Evolutionary conservation across 176 grass and related monocot genomes (phyloP).

Genomic region (Musa beccarii): DNA sequence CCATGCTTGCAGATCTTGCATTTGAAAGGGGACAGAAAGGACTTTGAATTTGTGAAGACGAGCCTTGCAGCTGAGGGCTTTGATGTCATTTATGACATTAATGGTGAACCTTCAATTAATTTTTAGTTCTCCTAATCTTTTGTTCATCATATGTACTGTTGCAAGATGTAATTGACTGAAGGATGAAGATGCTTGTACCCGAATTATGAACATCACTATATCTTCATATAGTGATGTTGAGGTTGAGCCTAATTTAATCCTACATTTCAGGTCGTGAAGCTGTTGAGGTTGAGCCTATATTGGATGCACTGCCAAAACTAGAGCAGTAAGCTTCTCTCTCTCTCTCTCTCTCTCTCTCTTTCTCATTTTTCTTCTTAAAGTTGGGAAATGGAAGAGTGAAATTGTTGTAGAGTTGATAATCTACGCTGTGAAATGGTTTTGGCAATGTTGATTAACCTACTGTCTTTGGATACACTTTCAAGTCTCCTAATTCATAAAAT

Average conservation of each 20-base stretch:
- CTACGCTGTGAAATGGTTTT: no score
- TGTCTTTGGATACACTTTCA: no score
- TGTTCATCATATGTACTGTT: neutral
- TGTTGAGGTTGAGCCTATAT: constrained; percentile 56
- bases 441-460: no score
- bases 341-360: neutral
- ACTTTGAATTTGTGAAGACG: constrained; percentile 91
- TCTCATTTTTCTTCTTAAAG: neutral
- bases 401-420: neutral
- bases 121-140: neutral
- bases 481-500: no score
- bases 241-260: neutral
- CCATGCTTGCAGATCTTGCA: constrained; percentile 49
- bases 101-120: constrained; percentile 32
- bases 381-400: neutral
- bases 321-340: constrained; percentile 57
- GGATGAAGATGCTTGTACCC: no score
- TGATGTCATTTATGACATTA: constrained; percentile 89
- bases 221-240: no score
- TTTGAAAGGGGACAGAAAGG: constrained; percentile 85
- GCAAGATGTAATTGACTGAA: neutral
- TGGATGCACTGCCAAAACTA: constrained; percentile 78
- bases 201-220: neutral
- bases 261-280: constrained; percentile 70
- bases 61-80: constrained; percentile 68